Base-by-base conservation (phyloP, 1,139 yeast genomes). In the Taphrina pruni region DNA sequence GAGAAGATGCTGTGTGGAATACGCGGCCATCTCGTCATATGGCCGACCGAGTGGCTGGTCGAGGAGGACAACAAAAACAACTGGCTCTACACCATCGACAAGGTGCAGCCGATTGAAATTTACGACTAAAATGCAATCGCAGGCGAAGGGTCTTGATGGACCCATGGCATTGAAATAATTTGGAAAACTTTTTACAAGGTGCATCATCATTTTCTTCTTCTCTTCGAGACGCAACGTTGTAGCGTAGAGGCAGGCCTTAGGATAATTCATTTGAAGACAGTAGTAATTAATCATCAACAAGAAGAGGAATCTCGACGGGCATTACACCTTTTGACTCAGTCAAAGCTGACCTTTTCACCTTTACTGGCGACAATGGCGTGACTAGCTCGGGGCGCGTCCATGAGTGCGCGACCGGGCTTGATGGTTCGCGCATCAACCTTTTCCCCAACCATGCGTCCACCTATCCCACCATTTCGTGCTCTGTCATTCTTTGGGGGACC, bases 11-110 rank as follows among this genome's bases (percentile, higher is more conserved):
- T 94, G 73, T 82, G 82, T 66, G 88, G 90, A 70, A 82, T 94
- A n/a, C 89, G 88, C 71, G 99, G 99, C 2, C 89, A 94, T 76
- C 80, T 95, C 75, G 98, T 95, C 4, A 77, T 88, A 38, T 94
- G 93, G 82, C 98, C 99, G 0, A 83, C 90, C 0, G 93, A 91
- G 71, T 95, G 99, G 99, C 83, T 95, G 65, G 82, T 86, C 75
- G 85, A 87, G 71, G 99, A 94, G 78, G 85, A 92, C 64, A 97
- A 92, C 69, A 75, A 77, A 72, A 72, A 73, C 35, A 94, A 95
- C 76, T 94, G 98, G 98, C 92, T 92, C 78, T 93, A 91, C 81
- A 90, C 88, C 74, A 88, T 96, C 68, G 99, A 94, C 77, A 86
- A 96, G 76, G 82, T 94, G 60, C 97, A 98, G 9, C 99, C 99